phyloP scores from a whole-genome alignment of 2,329 filamentous ascomycete species.

The Aspergillus alliaceus region DNA sequence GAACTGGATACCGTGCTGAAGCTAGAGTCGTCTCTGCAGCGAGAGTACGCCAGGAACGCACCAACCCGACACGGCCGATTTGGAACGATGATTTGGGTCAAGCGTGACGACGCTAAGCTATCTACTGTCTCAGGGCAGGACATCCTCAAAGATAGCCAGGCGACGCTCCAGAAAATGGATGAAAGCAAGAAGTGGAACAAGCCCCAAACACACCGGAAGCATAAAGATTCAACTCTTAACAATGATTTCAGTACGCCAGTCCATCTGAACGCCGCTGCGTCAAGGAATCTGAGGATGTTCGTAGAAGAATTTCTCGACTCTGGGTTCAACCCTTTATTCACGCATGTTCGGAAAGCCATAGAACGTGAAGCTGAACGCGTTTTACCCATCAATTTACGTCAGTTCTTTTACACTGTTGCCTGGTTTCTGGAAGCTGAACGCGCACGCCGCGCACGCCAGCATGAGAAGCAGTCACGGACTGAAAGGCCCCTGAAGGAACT shows the following conservation, averaged over 20 bases:
- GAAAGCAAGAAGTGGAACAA: slow-evolving; percentile 86
- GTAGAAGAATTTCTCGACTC: slow-evolving; percentile 93
- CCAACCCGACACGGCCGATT: slow-evolving; percentile 91
- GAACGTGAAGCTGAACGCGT: slow-evolving; percentile 86
- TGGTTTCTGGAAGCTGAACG: slow-evolving; percentile 93
- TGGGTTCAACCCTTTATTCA: slow-evolving; percentile 89
- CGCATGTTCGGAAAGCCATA: slow-evolving; percentile 81
- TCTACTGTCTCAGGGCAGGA: slow-evolving; percentile 87
- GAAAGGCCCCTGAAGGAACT: slow-evolving; percentile 54
- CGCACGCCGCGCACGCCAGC: slow-evolving; percentile 63
- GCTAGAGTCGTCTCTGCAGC: slow-evolving; percentile 81
- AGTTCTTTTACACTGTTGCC: slow-evolving; percentile 88
- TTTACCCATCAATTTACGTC: slow-evolving; percentile 71
- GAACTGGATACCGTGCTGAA: slow-evolving; percentile 74
- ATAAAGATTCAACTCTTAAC: slow-evolving; percentile 58
- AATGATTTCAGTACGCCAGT: slow-evolving; percentile 76
- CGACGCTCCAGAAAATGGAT: slow-evolving; percentile 84
- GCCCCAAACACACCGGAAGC: slow-evolving; percentile 63
- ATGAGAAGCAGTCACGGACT: slow-evolving; percentile 51
- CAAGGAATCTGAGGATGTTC: slow-evolving; percentile 74
- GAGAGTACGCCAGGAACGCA: slow-evolving; percentile 72
- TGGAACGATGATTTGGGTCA: slow-evolving; percentile 96
- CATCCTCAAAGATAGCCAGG: slow-evolving; percentile 70
- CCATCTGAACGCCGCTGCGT: slow-evolving; percentile 70
- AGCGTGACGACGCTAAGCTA: slow-evolving; percentile 79